Evolutionary conservation across 2,329 filamentous ascomycete genomes (phyloP).

Genomic region (Blastomyces parvus): DNA sequence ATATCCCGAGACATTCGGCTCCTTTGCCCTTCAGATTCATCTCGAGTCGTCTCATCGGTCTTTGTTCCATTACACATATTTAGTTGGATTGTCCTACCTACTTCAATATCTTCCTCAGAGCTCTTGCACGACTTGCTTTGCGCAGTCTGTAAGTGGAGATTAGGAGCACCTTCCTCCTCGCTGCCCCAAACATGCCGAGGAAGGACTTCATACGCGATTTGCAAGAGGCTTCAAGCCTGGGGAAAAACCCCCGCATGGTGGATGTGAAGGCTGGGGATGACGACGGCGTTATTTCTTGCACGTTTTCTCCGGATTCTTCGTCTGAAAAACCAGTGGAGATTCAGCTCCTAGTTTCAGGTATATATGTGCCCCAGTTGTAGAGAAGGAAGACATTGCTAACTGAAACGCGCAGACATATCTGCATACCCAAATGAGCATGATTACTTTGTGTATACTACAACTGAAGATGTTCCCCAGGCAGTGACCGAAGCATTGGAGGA

Average conservation of each 20-base stretch:
- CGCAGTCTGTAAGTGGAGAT: background rate
- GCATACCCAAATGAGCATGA: conserved; percentile 51
- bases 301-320: conserved; percentile 35
- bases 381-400: background rate
- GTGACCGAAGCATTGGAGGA: conserved; percentile 34
- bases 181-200: conserved; percentile 49
- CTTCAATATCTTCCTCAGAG: background rate
- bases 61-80: background rate
- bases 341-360: conserved; percentile 34
- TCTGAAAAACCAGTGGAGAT: conserved; percentile 26
- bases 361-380: conserved; percentile 13
- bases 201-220: conserved; percentile 56
- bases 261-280: conserved; percentile 54
- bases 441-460: conserved; percentile 48
- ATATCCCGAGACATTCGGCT: background rate
- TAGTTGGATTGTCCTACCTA: background rate
- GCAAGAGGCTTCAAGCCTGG: conserved; percentile 31
- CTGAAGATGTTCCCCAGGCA: conserved; percentile 28
- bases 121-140: background rate
- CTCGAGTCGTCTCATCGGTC: background rate
- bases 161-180: background rate
- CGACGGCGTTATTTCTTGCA: conserved; percentile 62
- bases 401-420: conserved; percentile 41
- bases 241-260: conserved; percentile 42
- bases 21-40: background rate